Evolutionary conservation across 139 green algal genomes (phyloP).

Genomic region (Micractinium sp.): DNA sequence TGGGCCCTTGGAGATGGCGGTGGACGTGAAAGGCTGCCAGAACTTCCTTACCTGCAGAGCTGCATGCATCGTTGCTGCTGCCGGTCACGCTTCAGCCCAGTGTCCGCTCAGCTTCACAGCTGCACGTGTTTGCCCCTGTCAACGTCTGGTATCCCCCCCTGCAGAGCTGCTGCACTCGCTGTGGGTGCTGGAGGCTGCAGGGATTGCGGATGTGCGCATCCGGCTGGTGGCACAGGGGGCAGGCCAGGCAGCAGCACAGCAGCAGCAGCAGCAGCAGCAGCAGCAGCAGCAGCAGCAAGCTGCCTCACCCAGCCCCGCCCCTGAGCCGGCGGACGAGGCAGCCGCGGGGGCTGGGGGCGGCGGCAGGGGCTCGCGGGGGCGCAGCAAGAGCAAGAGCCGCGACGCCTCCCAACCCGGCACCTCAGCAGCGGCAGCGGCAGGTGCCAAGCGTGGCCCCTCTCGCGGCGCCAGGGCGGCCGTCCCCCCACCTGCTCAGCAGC

Average conservation of each 20-base stretch:
- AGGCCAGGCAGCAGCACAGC: background rate
- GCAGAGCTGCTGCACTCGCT: conserved; percentile 23
- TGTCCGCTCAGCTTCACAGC: background rate
- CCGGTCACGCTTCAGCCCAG: background rate
- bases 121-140: background rate
- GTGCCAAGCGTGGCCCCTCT: background rate
- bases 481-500: background rate
- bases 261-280: background rate
- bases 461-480: background rate
- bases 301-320: background rate
- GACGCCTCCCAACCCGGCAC: background rate
- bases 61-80: background rate
- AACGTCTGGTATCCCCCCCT: background rate
- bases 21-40: too few relatives aligned
- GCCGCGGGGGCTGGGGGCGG: background rate
- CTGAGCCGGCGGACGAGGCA: background rate
- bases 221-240: background rate
- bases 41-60: too few relatives aligned
- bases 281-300: background rate
- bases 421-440: background rate
- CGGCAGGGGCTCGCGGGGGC: background rate
- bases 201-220: background rate
- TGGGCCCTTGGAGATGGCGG: too few relatives aligned
- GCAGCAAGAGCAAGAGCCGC: conserved; percentile 11
- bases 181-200: conserved; percentile 5